Evolutionary conservation across 2,329 filamentous ascomycete species (phyloP).

Genomic region (Geosmithia putterillii): DNA sequence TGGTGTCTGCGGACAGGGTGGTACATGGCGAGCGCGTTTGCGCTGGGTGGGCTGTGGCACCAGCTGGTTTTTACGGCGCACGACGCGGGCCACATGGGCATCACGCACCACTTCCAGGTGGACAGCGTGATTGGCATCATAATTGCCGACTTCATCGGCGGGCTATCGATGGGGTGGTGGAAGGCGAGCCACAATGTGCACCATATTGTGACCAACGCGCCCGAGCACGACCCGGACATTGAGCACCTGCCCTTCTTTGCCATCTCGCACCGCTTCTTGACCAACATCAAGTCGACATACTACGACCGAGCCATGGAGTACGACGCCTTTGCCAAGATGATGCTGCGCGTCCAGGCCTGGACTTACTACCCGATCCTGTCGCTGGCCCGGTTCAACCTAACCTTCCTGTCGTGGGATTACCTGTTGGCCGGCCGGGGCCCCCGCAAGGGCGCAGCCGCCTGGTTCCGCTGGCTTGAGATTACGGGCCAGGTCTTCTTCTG

Average conservation of each 20-base stretch:
- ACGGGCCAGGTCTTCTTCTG: slow-evolving; percentile 53
- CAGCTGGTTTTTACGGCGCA: slow-evolving; percentile 90
- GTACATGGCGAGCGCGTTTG: slow-evolving; percentile 59
- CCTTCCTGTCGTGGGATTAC: slow-evolving; percentile 54
- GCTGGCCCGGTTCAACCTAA: slow-evolving; percentile 62
- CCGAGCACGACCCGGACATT: slow-evolving; percentile 94
- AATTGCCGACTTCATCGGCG: slow-evolving; percentile 80
- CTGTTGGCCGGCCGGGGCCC: slow-evolving; percentile 44
- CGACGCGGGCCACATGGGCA: slow-evolving; percentile 94
- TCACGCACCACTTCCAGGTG: slow-evolving; percentile 77
- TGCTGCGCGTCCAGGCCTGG: slow-evolving; percentile 50
- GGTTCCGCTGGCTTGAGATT: slow-evolving; percentile 57
- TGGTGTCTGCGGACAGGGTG: slow-evolving; percentile 49
- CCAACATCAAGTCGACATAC: slow-evolving; percentile 63
- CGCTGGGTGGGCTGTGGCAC: slow-evolving; percentile 81
- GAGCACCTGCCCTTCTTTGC: slow-evolving; percentile 84
- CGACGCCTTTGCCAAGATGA: slow-evolving; percentile 45
- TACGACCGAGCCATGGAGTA: slow-evolving; percentile 57
- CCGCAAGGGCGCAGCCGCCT: slow-evolving; percentile 45
- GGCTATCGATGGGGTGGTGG: slow-evolving; percentile 92
- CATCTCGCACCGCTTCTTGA: slow-evolving; percentile 69
- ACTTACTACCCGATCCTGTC: slow-evolving; percentile 58
- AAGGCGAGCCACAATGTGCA: slow-evolving; percentile 94
- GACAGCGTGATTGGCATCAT: slow-evolving; percentile 83
- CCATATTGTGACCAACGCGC: slow-evolving; percentile 89